These are phyloP conservation scores for Larix sibirica DNA, from an alignment of 83 land plant genomes.

Conservation along the genomic window DNA sequence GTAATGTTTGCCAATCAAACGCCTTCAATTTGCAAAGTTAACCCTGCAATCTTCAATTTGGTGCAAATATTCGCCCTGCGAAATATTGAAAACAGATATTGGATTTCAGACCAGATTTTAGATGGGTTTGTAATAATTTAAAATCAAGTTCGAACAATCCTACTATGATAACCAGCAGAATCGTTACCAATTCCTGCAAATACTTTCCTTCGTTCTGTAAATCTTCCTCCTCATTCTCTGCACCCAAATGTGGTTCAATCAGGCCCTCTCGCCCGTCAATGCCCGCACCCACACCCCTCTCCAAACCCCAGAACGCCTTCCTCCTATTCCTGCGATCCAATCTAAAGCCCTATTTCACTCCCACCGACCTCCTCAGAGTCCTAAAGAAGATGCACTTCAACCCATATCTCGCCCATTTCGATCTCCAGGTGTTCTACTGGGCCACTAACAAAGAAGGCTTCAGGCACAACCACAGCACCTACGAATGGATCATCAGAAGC, in stretches of 20 bases:
- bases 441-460: constrained; percentile 48
- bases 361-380: constrained; percentile 40
- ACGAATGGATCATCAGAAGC: constrained; percentile 34
- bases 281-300: background rate
- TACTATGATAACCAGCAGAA: too few relatives aligned
- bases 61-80: too few relatives aligned
- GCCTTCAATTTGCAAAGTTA: too few relatives aligned
- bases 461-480: constrained; percentile 66
- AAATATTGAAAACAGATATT: too few relatives aligned
- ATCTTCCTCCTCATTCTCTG: background rate
- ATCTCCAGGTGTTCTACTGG: constrained; percentile 46
- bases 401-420: constrained; percentile 42
- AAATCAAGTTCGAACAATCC: too few relatives aligned
- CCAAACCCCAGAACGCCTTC: constrained; percentile 17
- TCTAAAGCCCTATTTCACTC: constrained; percentile 39
- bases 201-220: background rate
- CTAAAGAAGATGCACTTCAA: constrained; percentile 53
- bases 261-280: background rate
- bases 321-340: constrained; percentile 37
- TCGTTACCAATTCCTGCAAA: too few relatives aligned
- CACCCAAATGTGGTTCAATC: background rate
- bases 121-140: too few relatives aligned
- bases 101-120: too few relatives aligned
- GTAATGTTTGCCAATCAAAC: too few relatives aligned
- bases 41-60: too few relatives aligned